Conservation (phyloP, 495 filamentous ascomycete genomes). For the Trichoderma asperelloides region DNA sequence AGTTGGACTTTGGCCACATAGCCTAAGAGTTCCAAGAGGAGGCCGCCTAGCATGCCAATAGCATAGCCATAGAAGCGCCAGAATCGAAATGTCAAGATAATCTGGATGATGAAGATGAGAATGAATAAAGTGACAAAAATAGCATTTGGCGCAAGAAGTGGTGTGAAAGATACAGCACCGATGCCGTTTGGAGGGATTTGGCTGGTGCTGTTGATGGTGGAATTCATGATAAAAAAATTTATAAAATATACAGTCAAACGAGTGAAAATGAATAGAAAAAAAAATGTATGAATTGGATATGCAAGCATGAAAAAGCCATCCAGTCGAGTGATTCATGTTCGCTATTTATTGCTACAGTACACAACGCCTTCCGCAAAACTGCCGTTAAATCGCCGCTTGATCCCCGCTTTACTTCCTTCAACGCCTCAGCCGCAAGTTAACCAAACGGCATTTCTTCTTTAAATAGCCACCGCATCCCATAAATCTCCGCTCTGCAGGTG, state of each 20-base stretch:
- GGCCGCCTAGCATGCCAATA: not conserved
- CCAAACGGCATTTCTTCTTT: not conserved
- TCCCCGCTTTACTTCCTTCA: not conserved
- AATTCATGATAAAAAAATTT: not conserved
- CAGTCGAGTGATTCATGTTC: too few species aligned
- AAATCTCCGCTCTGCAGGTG: too few species aligned
- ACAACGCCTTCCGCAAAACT: not conserved
- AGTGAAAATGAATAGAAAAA: not conserved
- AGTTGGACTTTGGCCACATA: not conserved
- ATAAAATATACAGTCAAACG: not conserved
- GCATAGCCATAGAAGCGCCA: not conserved
- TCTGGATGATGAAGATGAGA: not conserved
- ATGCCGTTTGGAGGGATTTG: not conserved
- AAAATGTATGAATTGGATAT: too few species aligned
- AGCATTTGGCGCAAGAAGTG: not conserved
- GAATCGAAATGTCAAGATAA: not conserved
- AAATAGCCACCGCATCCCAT: not conserved
- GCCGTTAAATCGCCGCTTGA: not conserved
- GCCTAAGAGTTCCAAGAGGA: not conserved
- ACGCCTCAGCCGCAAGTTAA: not conserved
- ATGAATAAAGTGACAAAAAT: not conserved
- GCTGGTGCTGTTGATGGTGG: not conserved
- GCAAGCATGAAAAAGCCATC: too few species aligned
- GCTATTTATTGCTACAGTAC: too few species aligned
- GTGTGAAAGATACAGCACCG: not conserved